These are phyloP conservation scores for Dactylorhiza incarnata DNA, from an alignment of 106 monocot genomes.

Conservation along the genomic window DNA sequence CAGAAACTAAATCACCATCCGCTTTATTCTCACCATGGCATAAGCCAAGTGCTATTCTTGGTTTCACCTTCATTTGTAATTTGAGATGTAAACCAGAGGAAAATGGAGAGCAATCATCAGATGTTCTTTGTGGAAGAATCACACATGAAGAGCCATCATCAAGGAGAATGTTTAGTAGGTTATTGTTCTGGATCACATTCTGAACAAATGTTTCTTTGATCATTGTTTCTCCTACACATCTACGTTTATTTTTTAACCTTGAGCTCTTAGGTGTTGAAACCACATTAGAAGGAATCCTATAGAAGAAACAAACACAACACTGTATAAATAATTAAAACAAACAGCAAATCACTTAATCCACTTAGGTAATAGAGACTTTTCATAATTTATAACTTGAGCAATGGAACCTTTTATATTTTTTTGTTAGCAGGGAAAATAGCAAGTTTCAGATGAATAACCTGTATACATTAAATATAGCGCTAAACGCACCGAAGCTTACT, in stretches of 20 bases:
- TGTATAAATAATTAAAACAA: background rate
- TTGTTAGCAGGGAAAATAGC: background rate
- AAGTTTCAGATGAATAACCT: background rate
- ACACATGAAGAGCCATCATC: conserved; percentile 57
- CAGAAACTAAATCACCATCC: conserved; percentile 27
- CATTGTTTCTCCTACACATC: conserved; percentile 77
- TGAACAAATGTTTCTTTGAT: conserved; percentile 77
- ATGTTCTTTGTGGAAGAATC: conserved; percentile 50
- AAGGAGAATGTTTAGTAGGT: conserved; percentile 49
- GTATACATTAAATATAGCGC: background rate
- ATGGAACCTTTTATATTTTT: background rate
- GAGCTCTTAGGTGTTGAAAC: conserved; percentile 66
- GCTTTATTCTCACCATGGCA: conserved; percentile 33
- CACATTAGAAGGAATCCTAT: conserved; percentile 36
- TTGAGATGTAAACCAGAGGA: conserved; percentile 17
- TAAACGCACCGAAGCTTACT: too few species aligned
- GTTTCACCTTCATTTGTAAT: conserved; percentile 49
- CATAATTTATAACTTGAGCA: background rate
- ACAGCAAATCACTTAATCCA: background rate
- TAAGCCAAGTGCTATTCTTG: conserved; percentile 52
- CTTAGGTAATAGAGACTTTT: background rate
- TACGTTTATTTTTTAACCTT: conserved; percentile 72
- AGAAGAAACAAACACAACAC: conserved; percentile 4
- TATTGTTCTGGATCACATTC: conserved; percentile 56
- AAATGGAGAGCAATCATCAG: conserved; percentile 22